Percentiles rank a stretch among this genome's conserved stretches.
These are phyloP conservation scores for Rhizophagus prolifer DNA, from an alignment of 192 early-diverging fungal species.

Conservation along the genomic window DNA sequence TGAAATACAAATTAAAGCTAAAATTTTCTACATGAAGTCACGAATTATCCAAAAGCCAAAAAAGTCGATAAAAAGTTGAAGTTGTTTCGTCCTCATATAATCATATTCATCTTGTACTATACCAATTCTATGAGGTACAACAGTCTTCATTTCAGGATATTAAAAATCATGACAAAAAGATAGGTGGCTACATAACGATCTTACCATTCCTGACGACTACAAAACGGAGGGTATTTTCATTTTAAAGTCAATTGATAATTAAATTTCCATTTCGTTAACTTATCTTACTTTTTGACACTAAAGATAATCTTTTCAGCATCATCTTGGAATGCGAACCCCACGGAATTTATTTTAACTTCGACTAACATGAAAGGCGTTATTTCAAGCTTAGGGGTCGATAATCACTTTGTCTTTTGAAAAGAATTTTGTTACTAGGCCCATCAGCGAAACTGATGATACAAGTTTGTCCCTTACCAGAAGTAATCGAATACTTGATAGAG, in stretches of 20 bases:
- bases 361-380: too few species aligned
- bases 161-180: neutral
- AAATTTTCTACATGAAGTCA: neutral
- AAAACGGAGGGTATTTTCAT: slow-evolving; percentile 21
- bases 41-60: neutral
- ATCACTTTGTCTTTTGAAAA: too few species aligned
- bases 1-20: slow-evolving; percentile 21
- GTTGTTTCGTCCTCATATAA: slow-evolving; percentile 12
- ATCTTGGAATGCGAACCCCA: too few species aligned
- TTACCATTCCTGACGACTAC: slow-evolving; percentile 14
- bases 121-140: slow-evolving; percentile 4
- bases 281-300: too few species aligned
- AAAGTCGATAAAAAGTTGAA: neutral
- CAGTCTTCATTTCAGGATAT: neutral
- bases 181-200: too few species aligned
- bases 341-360: too few species aligned
- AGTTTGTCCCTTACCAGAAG: too few species aligned
- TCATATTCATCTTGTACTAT: neutral
- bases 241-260: neutral
- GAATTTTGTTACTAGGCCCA: too few species aligned
- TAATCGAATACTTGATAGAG: slow-evolving; percentile 2
- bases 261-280: neutral
- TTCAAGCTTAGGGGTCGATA: too few species aligned
- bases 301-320: too few species aligned
- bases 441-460: too few species aligned